Base-by-base conservation (phyloP, 2,329 filamentous ascomycete genomes). In the Capronia coronata region DNA sequence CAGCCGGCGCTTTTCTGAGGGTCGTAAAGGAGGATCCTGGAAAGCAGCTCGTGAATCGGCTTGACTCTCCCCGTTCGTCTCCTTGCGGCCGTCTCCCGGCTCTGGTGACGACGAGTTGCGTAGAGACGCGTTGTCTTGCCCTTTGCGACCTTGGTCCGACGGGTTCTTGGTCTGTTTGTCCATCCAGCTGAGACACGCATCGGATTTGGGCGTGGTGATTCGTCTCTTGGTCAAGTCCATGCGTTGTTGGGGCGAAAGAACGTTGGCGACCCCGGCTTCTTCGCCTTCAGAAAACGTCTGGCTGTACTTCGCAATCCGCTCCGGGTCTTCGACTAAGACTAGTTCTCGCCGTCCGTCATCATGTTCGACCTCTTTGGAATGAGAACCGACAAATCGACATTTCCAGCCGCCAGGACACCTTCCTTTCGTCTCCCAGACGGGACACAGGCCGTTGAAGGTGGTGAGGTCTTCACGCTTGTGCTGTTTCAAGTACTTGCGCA, bases 1-100 rank as follows among this genome's bases (percentile, higher is more conserved):
- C 48, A 98, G 75, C 43, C 83, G 82, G 50, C 93, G 80, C 73
- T 98, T 98, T 71, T 98, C 93, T 0, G 91, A 96, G 1, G 93
- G 83, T 63, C 85, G 80, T 63, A 96, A 83, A 0, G 91, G 91
- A 19, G 88, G 83, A 52, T 97, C 90, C n/a, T 81, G 76, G 64
- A 85, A 97, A 51, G 78, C 76, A 6, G 93, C 91, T 46, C 87
- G 79, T 53, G 85, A 80, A 43, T 95, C 89, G 52, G 85, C 72
- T 27, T 71, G 69, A n/a, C 67, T 65, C 46, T 74, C 68, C 11
- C 61, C 65, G n/a, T 68, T 67, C 46, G 73, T 23, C 34, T 76
- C 69, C 34, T 74, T 68, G 41, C 69, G 55, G 44, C 68, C 58
- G 18, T 56, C 60, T 43, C 61, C 62, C 7, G 61, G 57, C 25